Conservation (phyloP, 2,329 filamentous ascomycete genomes). For the Alternaria sp. region DNA sequence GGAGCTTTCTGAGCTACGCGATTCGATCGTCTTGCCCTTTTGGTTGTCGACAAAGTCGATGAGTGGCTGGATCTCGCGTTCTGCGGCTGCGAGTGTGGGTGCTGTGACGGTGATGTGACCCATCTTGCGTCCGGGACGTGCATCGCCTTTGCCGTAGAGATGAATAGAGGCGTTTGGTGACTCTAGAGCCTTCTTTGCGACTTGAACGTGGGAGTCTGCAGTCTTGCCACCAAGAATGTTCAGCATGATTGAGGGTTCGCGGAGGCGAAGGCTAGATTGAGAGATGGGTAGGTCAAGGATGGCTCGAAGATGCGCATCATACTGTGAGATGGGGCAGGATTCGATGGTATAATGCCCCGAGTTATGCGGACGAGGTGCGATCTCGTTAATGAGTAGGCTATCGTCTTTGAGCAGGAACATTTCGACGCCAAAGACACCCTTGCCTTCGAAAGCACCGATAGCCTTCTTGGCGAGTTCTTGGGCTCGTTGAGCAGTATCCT, state of each 20-base stretch:
- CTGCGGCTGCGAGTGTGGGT: constrained; percentile 71
- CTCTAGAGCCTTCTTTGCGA: constrained; percentile 65
- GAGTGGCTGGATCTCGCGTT: constrained; percentile 72
- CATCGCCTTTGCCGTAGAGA: constrained; percentile 86
- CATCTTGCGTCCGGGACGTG: constrained; percentile 90
- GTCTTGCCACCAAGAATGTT: constrained; percentile 60
- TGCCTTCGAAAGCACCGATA: constrained; percentile 80
- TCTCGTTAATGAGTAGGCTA: constrained; percentile 81
- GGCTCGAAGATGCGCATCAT: constrained; percentile 85
- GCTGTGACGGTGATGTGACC: constrained; percentile 88
- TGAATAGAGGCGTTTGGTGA: constrained; percentile 73
- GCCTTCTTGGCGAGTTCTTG: constrained; percentile 81
- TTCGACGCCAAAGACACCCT: constrained; percentile 95
- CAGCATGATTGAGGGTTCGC: constrained; percentile 72
- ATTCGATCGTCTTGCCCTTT: constrained; percentile 49
- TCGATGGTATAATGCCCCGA: constrained; percentile 97
- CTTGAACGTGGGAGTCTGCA: constrained; percentile 68
- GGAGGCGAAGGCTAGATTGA: constrained; percentile 62
- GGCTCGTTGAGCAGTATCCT: constrained; percentile 68
- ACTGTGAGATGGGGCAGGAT: constrained; percentile 88
- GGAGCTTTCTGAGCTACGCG: constrained; percentile 21
- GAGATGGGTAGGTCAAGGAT: constrained; percentile 74
- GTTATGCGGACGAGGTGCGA: constrained; percentile 85
- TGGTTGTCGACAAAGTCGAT: constrained; percentile 70
- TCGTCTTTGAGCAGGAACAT: constrained; percentile 85